These are phyloP conservation scores for Penicillium roqueforti DNA, from an alignment of 495 filamentous ascomycete genomes.

Conservation along the genomic window DNA sequence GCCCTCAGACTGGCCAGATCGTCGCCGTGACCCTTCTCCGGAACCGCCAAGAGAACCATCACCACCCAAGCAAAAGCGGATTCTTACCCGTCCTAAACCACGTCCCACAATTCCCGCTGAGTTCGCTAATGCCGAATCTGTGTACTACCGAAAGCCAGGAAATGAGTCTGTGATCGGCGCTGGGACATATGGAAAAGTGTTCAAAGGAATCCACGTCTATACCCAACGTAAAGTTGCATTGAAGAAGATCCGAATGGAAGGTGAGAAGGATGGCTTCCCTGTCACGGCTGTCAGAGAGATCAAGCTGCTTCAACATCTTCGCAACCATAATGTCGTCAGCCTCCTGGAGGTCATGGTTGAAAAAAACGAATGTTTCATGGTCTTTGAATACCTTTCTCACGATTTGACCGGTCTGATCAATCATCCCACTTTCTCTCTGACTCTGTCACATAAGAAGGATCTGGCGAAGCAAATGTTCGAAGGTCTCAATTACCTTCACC, in stretches of 20 bases:
- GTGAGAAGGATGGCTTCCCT: conserved; percentile 94
- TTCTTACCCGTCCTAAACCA: conserved; percentile 64
- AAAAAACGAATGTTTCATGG: conserved; percentile 98
- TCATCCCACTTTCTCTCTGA: conserved; percentile 87
- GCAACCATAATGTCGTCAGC: conserved; percentile 83
- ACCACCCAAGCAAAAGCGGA: conserved; percentile 59
- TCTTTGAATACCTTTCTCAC: conserved; percentile 97
- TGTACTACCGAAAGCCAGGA: conserved; percentile 87
- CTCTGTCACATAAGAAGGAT: conserved; percentile 86
- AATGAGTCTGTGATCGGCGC: conserved; percentile 93
- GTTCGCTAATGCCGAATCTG: conserved; percentile 72
- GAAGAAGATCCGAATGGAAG: conserved; percentile 94
- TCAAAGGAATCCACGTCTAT: conserved; percentile 95
- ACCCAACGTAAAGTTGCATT: conserved; percentile 86
- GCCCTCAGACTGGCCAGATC: conserved; percentile 30
- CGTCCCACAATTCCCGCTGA: conserved; percentile 67
- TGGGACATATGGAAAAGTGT: conserved; percentile 95
- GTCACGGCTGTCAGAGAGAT: conserved; percentile 97
- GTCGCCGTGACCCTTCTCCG: conserved; percentile 36
- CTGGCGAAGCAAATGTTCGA: conserved; percentile 91
- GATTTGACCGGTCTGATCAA: conserved; percentile 87
- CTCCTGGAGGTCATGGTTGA: conserved; percentile 92
- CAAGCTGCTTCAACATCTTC: conserved; percentile 91
- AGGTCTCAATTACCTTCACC: conserved; percentile 91
- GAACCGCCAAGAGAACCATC: conserved; percentile 22